Evolutionary conservation across 495 filamentous ascomycete species (phyloP), one percentile per base, ranked within the genome.

Genomic region (Melanomma pulvis-pyrius): DNA sequence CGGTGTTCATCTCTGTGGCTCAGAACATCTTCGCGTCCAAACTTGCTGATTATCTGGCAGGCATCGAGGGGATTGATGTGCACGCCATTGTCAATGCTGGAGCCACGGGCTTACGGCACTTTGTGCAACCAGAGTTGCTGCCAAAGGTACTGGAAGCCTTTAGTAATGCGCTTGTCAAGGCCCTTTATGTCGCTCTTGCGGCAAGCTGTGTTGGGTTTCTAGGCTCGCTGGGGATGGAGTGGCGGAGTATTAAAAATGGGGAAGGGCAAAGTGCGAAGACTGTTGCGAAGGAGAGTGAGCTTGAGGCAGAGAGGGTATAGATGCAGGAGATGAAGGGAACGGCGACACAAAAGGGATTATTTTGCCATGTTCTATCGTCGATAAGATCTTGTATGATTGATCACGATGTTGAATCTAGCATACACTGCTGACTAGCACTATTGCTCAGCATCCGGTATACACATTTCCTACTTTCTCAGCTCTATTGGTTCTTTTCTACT

Each of bases 1-100:
- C 68, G 21, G 44, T 67, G 0, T 56, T 56, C 22, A n/a, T 67
- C 11, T 34, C 49, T 15, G 30, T 67, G n/a, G 56, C n/a, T 1
- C 56, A 70, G 41, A 52, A 32, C 21, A 34, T 63, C 8, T 62
- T 70, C 29, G 41, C 24, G 5, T 67, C 21, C 13, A 49, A 62
- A 46, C 36, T 75, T 79, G 34, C 22, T 48, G 30, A n/a, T 24
- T 34, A 56, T 89, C 88, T 1, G 85, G 82, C 0, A 89, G 93
- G 73, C 1, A 21, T 69, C 17, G 1, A 41, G 26, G 67, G 61
- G 1, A 46, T 65, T n/a, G 24, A 60, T 48, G 53, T 51, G 1
- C 1, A 3, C 12, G 34, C 26, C 8, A n/a, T 69, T 12, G 21
- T 61, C 15, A 29, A 55, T 19, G 36, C 60, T 7, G 67, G 67